A percentile compares a stretch with the other conserved stretches of the same genome.
Conservation (phyloP, 2,329 filamentous ascomycete species). For the Fusarium sp. region DNA sequence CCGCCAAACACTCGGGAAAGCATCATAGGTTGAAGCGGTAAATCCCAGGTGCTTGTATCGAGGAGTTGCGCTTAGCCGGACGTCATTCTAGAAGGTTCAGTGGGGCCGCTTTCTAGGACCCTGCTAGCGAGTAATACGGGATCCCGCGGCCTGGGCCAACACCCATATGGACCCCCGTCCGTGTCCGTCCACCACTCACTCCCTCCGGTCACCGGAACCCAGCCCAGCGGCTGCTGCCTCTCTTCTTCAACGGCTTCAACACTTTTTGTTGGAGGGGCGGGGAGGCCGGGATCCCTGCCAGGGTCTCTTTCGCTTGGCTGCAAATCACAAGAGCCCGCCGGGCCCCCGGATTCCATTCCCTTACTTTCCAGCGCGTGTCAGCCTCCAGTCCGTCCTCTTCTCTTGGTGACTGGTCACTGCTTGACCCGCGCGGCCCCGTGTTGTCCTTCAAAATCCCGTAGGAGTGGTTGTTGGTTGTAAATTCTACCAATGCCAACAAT, state of each 20-base stretch:
- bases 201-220: neutral
- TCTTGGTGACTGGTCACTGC: neutral
- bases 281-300: slow-evolving; percentile 4
- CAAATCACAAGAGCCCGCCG: slow-evolving; percentile 34
- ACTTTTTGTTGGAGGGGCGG: neutral
- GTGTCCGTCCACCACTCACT: neutral
- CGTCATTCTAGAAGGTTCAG: slow-evolving; percentile 59
- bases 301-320: slow-evolving; percentile 31
- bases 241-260: slow-evolving; percentile 16
- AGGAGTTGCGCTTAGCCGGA: slow-evolving; percentile 49
- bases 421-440: neutral
- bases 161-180: slow-evolving; percentile 7
- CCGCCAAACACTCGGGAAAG: slow-evolving; percentile 26
- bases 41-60: slow-evolving; percentile 40
- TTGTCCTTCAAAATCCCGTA: neutral
- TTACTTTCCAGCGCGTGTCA: slow-evolving; percentile 8
- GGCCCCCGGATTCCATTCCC: slow-evolving; percentile 22
- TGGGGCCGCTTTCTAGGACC: slow-evolving; percentile 45
- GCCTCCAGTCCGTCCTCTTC: slow-evolving; percentile 5
- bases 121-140: neutral
- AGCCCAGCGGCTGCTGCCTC: neutral
- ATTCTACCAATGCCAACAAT: neutral
- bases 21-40: slow-evolving; percentile 6
- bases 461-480: neutral
- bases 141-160: neutral